Evolutionary conservation across 352 stramenopile genomes (phyloP), one percentile per base, ranked within the genome.

Genomic region (Aphanomyces euteiches): DNA sequence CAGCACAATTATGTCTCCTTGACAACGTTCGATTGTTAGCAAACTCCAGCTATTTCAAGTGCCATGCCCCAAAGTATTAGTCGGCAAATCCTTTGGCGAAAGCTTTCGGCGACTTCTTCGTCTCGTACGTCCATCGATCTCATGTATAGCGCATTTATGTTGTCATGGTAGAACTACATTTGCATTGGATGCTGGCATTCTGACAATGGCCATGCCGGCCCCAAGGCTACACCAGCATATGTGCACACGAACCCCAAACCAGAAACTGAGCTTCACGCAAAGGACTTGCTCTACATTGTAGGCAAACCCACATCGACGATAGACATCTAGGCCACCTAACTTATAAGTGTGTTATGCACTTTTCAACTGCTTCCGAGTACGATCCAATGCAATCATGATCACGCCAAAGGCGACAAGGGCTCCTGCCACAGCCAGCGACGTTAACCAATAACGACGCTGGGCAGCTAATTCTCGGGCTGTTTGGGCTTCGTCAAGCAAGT

Each of bases 91-190:
- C 13, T 92, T 89, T 56, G 75, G 79, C 50, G 72, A 84, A 12
- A 88, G 81, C 57, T 89, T 90, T 50, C 82, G 85, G 63, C 88
- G 86, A 61, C 82, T 90, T 47, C 80, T 93, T n/a, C 81, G 89
- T 38, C 76, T 80, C 66, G 82, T 90, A 66, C 47, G 74, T 66
- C 19, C 3, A 36, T 72, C 15, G 19, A 45, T n/a, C 21, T 0
- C 36, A 10, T 43, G 38, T 12, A 6, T 6, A 7, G 12, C 1
- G 56, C 3, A 21, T 54, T 28, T 13, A 72, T 34, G 41, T 12
- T 21, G 53, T 36, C 0, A 37, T 37, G 17, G 54, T n/a, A 90
- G 81, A 78, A 82, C 5, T 91, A 80, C 67, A 79, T 77, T 17
- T 83, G 82, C 56, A 84, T 90, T 47, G 83, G 82, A 1, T 73